Evolutionary conservation across 148 eudicot species (phyloP).

Genomic region (Camellia granthamiana): DNA sequence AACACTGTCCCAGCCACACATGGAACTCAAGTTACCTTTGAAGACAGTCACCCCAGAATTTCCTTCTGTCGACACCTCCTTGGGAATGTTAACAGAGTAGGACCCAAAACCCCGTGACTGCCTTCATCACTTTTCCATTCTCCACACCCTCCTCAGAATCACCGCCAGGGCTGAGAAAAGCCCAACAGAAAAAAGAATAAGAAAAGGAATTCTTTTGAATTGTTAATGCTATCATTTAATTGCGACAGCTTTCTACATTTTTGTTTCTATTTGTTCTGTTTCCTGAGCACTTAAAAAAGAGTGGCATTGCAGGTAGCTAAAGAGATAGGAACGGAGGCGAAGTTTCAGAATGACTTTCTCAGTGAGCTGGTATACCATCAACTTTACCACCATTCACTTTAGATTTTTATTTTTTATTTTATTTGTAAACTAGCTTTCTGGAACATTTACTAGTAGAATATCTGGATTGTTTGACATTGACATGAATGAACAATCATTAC

Average conservation of each 20-base stretch:
- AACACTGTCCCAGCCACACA: no score
- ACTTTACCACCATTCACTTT: background rate
- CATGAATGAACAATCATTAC: background rate
- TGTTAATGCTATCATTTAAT: background rate
- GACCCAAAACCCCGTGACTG: no score
- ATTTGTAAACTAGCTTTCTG: background rate
- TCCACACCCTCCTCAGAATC: no score
- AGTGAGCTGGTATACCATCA: constrained; percentile 66
- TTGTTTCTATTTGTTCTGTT: background rate
- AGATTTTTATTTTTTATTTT: background rate
- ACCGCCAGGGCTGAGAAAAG: no score
- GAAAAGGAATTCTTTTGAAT: no score
- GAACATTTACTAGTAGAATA: background rate
- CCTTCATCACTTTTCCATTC: no score
- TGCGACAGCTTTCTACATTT: background rate
- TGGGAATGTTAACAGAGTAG: no score
- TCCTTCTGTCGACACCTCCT: no score
- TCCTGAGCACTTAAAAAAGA: constrained; percentile 16
- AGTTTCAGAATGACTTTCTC: constrained; percentile 75
- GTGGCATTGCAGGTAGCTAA: constrained; percentile 62
- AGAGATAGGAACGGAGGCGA: constrained; percentile 73
- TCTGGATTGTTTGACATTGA: background rate
- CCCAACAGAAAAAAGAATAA: no score
- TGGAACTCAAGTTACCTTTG: no score
- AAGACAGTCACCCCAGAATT: no score